Evolutionary conservation across 192 early-diverging fungal genomes (phyloP), one percentile per base, ranked within the genome.

Genomic region (Entomortierella parvispora): DNA sequence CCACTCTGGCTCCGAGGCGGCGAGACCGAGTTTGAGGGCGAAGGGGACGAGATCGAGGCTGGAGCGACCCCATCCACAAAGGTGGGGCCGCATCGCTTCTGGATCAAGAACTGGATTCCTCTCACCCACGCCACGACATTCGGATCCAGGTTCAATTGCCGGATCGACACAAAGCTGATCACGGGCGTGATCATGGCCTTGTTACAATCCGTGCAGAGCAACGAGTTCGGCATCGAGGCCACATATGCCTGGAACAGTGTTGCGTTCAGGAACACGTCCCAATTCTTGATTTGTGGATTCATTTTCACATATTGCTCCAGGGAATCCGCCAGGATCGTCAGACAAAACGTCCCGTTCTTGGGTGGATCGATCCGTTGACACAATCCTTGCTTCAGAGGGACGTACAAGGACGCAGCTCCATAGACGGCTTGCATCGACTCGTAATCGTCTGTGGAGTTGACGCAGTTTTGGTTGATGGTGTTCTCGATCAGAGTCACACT

Each of bases 391-490:
- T 76, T 76, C 17, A 76, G 56, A 1, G 72, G 72, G 34, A 62
- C 59, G 28, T 76, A 76, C 4, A 76, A 47, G 4, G 64, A 54
- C n/a, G 53, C 44, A 0, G 64, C 28, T 0, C 52, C 59, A 48
- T 60, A 76, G 2, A 76, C 10, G 43, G 25, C 44, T 23, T 50
- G 28, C 44, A 48, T 49, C 0, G 23, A 43, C 2, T 31, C 58
- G 3, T 42, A 10, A 6, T 76, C 72, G 2, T 76, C 65, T 0
- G 65, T 42, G 0, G 42, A 5, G 1, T 49, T 15, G 47, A 37
- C 46, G 50, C 72, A 76, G 59, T 76, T 76, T 43, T 76, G 72
- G 28, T 55, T 28, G 20, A 76, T 33, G 2, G 72, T 76, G 26
- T 67, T 76, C 23, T 76, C 72, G 34, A 76, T 67, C 37, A 76